These are phyloP conservation scores for Volvariella surrecta DNA, from an alignment of 1,284 basidiomycete genomes.

Conservation along the genomic window DNA sequence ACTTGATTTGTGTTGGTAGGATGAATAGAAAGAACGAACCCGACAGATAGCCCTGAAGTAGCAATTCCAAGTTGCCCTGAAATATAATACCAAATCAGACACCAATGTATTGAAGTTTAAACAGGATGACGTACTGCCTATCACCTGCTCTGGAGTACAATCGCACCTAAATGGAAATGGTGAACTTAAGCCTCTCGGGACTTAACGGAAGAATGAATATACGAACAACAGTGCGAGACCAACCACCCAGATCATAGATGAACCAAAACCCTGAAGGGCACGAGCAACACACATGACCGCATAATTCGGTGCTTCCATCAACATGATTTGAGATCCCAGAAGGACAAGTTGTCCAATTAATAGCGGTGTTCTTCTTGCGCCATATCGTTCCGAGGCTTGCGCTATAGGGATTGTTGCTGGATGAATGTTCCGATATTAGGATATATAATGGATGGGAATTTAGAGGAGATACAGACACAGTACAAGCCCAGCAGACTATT, in stretches of 20 bases:
- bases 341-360: constrained; percentile 49
- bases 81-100: not conserved
- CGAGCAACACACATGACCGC: constrained; percentile 68
- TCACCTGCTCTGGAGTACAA: constrained; percentile 44
- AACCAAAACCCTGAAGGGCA: constrained; percentile 63
- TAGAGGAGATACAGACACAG: constrained; percentile 31
- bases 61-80: constrained; percentile 67
- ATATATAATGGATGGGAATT: not conserved
- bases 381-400: constrained; percentile 53
- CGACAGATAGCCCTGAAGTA: constrained; percentile 61
- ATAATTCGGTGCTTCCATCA: constrained; percentile 71
- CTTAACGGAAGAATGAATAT: not conserved
- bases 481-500: constrained; percentile 38
- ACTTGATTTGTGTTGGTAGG: not conserved
- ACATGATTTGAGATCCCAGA: constrained; percentile 53
- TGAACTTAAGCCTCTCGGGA: constrained; percentile 5
- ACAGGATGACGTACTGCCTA: constrained; percentile 49
- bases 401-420: constrained; percentile 67
- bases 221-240: constrained; percentile 63
- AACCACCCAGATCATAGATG: constrained; percentile 70
- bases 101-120: constrained; percentile 7
- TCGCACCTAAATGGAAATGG: constrained; percentile 45
- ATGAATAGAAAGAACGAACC: constrained; percentile 29
- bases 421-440: not conserved
- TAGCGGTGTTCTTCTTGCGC: constrained; percentile 49